Conservation (phyloP, 2,329 filamentous ascomycete species). For the Moelleriella libera region DNA sequence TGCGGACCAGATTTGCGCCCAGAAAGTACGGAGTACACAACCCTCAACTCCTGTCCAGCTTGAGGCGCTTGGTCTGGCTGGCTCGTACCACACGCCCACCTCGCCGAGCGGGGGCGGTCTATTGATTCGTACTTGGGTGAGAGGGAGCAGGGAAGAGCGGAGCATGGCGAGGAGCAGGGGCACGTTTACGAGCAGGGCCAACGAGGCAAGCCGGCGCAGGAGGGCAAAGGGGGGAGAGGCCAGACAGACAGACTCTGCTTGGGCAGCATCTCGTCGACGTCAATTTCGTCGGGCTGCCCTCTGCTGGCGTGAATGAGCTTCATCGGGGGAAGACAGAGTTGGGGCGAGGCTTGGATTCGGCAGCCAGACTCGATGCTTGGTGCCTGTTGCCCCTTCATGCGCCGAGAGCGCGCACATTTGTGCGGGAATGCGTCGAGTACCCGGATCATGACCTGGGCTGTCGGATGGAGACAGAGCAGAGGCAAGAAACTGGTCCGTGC, state of each 20-base stretch:
- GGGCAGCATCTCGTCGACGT: no score
- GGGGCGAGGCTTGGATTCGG: no score
- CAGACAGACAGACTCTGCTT: no score
- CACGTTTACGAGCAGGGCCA: not conserved
- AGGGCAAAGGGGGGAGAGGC: no score
- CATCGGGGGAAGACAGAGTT: no score
- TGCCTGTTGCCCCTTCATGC: not conserved
- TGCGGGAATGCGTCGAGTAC: not conserved
- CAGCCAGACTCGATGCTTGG: not conserved
- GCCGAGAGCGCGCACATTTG: not conserved
- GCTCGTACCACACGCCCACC: conserved; percentile 1
- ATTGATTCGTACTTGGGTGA: not conserved
- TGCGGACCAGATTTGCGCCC: no score
- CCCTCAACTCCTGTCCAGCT: not conserved
- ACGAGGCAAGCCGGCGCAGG: no score
- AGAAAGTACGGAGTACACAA: not conserved
- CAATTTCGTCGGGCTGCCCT: no score
- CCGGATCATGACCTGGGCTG: not conserved
- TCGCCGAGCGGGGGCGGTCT: not conserved
- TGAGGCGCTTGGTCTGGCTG: not conserved
- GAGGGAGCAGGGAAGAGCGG: not conserved
- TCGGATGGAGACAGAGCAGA: not conserved
- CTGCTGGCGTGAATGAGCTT: no score
- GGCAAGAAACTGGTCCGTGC: conserved; percentile 9
- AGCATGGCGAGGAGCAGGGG: not conserved